Percentiles rank a stretch among this genome's conserved stretches.
Conservation (phyloP, 805 yeast genomes). For the Wickerhamomyces ciferrii region DNA sequence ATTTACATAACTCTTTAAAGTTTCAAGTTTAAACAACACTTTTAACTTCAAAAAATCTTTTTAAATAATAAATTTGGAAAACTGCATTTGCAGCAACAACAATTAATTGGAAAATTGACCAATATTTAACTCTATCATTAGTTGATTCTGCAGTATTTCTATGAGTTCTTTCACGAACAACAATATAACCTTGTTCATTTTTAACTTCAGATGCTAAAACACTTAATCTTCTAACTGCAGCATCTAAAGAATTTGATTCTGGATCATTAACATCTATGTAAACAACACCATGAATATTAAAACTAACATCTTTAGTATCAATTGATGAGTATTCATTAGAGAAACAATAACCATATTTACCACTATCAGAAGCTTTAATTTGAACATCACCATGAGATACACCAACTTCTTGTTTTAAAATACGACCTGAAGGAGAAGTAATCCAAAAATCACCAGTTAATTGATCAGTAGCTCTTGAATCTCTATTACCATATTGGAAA, state of each 20-base stretch:
- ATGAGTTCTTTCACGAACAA: constrained; percentile 94
- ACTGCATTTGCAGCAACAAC: constrained; percentile 84
- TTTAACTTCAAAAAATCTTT: constrained; percentile 93
- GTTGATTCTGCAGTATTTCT: constrained; percentile 98
- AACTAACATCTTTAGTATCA: constrained; percentile 84
- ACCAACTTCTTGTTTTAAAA: constrained; percentile 43
- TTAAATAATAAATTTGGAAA: constrained; percentile 91
- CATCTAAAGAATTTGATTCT: constrained; percentile 73
- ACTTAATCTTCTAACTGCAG: constrained; percentile 70
- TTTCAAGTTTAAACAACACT: constrained; percentile 61
- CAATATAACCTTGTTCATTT: constrained; percentile 88
- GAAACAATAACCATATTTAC: constrained; percentile 86
- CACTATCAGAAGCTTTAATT: constrained; percentile 57
- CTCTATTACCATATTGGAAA: constrained; percentile 92
- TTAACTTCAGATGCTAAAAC: constrained; percentile 80
- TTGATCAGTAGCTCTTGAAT: constrained; percentile 64
- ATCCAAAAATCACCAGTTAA: constrained; percentile 55
- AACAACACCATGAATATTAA: constrained; percentile 90
- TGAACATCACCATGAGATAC: constrained; percentile 80
- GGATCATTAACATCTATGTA: constrained; percentile 79
- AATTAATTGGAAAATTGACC: constrained; percentile 88
- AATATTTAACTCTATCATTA: constrained; percentile 94
- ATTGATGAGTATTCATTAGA: constrained; percentile 74
- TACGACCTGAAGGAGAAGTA: constrained; percentile 33
- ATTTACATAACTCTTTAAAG: background rate